phyloP scores from a whole-genome alignment of 225 moss, liverwort and hornwort species.

The Polytrichum formosum region DNA sequence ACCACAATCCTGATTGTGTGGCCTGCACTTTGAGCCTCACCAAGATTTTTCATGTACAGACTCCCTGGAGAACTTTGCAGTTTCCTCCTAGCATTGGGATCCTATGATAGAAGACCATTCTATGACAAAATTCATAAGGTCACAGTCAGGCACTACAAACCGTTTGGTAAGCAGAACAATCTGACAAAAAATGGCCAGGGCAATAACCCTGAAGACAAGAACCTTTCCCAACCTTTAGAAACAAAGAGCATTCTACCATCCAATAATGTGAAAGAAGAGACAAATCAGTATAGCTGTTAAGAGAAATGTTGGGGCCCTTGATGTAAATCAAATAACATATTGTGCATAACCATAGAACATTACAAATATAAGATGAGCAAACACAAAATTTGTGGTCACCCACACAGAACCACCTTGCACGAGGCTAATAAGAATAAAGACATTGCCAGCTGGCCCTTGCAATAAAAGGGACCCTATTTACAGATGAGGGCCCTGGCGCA shows the following conservation, averaged over 20 bases:
- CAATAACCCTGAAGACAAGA: too few species aligned
- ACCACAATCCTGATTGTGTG: too few species aligned
- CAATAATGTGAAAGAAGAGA: not conserved
- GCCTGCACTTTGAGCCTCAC: not conserved
- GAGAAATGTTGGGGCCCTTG: not conserved
- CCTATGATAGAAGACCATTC: too few species aligned
- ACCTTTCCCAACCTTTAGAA: not conserved
- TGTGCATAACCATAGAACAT: not conserved
- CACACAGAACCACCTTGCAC: constrained; percentile 31
- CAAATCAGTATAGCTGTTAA: not conserved
- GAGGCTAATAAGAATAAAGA: constrained; percentile 48
- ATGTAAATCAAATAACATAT: not conserved
- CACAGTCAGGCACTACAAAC: not conserved
- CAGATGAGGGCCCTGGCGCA: constrained; percentile 79
- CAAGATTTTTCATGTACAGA: not conserved
- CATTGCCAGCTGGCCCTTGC: constrained; percentile 73
- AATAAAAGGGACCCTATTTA: constrained; percentile 74
- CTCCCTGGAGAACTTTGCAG: not conserved
- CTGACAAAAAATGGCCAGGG: too few species aligned
- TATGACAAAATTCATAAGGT: too few species aligned
- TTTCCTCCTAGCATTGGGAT: too few species aligned
- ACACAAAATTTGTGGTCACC: constrained; percentile 51
- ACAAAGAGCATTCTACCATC: not conserved
- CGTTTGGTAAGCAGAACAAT: not conserved
- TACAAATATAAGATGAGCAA: constrained; percentile 17